These are phyloP conservation scores for Aspergillus ustus DNA, from an alignment of 2,329 filamentous ascomycete species.

Conservation along the genomic window DNA sequence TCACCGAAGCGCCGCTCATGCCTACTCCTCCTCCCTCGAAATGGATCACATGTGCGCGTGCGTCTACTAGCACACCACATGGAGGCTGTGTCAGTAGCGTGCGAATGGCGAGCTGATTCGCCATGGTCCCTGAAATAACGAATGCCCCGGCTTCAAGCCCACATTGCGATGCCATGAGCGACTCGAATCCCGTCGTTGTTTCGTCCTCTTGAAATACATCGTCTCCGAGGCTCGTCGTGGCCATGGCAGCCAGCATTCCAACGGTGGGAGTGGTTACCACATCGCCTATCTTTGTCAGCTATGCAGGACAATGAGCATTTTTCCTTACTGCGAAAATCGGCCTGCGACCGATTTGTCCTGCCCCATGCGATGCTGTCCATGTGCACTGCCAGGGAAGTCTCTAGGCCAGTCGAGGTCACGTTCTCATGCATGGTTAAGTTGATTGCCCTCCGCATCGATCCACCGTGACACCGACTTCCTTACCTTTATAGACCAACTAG, in stretches of 20 bases:
- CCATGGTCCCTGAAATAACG: conserved; percentile 31
- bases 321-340: conserved; percentile 7
- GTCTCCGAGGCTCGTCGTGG: conserved; percentile 23
- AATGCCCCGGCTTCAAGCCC: conserved; percentile 25
- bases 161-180: conserved; percentile 22
- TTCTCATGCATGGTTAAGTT: background rate
- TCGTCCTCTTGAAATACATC: conserved; percentile 27
- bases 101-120: conserved; percentile 27
- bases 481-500: background rate
- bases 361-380: conserved; percentile 5
- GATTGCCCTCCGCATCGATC: background rate
- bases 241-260: conserved; percentile 27
- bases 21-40: conserved; percentile 24
- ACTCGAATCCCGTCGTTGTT: conserved; percentile 23
- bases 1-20: conserved; percentile 18
- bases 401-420: background rate
- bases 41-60: conserved; percentile 21
- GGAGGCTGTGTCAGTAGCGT: conserved; percentile 21
- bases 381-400: background rate
- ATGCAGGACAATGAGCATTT: background rate
- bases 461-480: background rate
- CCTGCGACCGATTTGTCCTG: background rate
- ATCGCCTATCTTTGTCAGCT: background rate
- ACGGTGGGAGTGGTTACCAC: conserved; percentile 19
- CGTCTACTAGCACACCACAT: conserved; percentile 24